Evolutionary conservation across 768 basidiomycete genomes (phyloP).

Genomic region (Suillus sp.): DNA sequence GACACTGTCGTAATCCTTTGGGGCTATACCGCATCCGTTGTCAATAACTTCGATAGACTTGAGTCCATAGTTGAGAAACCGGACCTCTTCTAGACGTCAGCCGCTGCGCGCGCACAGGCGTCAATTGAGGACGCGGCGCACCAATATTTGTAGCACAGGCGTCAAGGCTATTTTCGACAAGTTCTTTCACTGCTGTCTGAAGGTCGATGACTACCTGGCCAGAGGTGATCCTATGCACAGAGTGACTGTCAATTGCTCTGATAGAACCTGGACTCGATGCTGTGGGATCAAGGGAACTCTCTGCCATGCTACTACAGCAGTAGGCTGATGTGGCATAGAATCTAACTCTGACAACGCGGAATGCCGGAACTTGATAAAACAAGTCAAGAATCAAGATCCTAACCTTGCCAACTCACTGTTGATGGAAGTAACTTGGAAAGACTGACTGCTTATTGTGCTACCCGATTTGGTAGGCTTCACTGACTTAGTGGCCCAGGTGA

Average conservation of each 20-base stretch:
- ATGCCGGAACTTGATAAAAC: not conserved
- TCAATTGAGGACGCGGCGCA: slow-evolving; percentile 34
- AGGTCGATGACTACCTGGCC: slow-evolving; percentile 96
- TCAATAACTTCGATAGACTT: slow-evolving; percentile 86
- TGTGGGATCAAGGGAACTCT: not conserved
- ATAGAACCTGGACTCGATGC: slow-evolving; percentile 28
- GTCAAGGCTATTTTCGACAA: slow-evolving; percentile 95
- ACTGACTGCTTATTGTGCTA: not conserved
- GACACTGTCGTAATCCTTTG: slow-evolving; percentile 74
- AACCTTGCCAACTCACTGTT: not conserved
- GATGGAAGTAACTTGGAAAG: not conserved
- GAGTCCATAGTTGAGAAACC: slow-evolving; percentile 86
- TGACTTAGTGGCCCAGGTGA: too few relatives aligned
- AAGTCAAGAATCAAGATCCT: not conserved
- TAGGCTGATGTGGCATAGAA: not conserved
- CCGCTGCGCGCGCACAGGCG: not conserved
- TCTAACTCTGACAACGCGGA: not conserved
- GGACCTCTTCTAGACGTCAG: slow-evolving; percentile 61
- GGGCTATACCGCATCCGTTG: slow-evolving; percentile 85
- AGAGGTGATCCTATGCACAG: slow-evolving; percentile 87
- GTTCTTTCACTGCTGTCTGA: slow-evolving; percentile 92
- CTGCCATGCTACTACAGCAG: slow-evolving; percentile 8
- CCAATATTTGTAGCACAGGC: slow-evolving; percentile 89
- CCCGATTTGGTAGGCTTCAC: not conserved
- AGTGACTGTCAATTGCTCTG: slow-evolving; percentile 68